Base-by-base conservation (phyloP, 1,139 yeast species). In the Scheffersomyces titani region DNA sequence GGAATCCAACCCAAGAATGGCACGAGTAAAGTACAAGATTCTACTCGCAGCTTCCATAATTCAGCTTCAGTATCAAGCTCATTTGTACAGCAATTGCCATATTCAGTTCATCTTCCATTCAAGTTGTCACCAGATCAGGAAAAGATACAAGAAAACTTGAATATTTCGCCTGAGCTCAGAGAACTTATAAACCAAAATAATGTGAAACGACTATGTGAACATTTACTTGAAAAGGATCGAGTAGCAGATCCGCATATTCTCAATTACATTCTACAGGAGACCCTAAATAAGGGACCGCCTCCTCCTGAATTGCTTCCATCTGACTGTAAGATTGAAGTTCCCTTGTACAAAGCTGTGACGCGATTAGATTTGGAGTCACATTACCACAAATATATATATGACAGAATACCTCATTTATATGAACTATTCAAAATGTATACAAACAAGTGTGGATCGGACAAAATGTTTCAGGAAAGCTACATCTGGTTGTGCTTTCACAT, bases 401-500 rank as follows among this genome's bases (percentile, higher is more conserved):
- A 57, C 1, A 64, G 63, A 51, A 61, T 72, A 45, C 68, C 68
- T 6, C 55, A 59, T 44, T 58, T 71, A 7, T 65, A 69, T 52
- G 53, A 57, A n/a, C 63, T 69, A 5, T 68, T 65, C 56, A 56
- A 59, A 20, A 57, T 59, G 2, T 68, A 69, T 53, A 69, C 69
- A 50, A 54, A 55, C 47, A 52, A 52, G 51, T 50, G 59, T 53
- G 56, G 59, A 48, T 36, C 45, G 52, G 21, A 53, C 40, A 54
- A 60, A 55, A 50, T 52, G 19, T 70, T 71, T 52, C 67, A 69
- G 49, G 73, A 70, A 53, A 61, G 64, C 48, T 70, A 66, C 54
- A 68, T 73, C 7, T 73, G 78, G 75, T 57, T 74, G 24, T 68
- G 75, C 56, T 76, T 72, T 60, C 80, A 76, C 60, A 65, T 63